Evolutionary conservation across 1,284 basidiomycete genomes (phyloP), one percentile per base, ranked within the genome.

Genomic region (Trametes pubescens): DNA sequence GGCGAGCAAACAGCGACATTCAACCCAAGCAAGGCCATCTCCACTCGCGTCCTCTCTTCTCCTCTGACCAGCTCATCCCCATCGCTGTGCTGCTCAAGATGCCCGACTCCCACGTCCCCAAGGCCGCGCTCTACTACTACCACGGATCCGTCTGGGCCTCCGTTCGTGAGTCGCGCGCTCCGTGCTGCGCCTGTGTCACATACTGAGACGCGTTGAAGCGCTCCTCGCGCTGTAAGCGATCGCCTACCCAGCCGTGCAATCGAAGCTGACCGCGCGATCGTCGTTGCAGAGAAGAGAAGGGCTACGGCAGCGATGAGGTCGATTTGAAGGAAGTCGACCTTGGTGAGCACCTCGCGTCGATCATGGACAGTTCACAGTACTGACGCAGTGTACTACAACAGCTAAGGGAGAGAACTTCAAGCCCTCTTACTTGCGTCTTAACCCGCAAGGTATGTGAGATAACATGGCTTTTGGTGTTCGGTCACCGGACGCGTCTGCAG

Each of bases 381-480:
- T 55, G 61, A 61, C 49, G n/a, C 51, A 14, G 57, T 49, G 43
- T 57, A 34, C 53, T 38, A 58, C 11, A 48, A 52, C 63, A 91
- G 89, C 75, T 64, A 89, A 84, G 71, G 91, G 88, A 62, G 88
- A 90, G 72, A 90, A 91, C 69, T 88, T 85, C 72, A 79, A 82
- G 29, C 84, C 86, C 7, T 76, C 87, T 0, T 92, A 88, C 73
- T 80, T 92, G 62, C 87, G 93, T 57, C 80, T 96, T 75, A 96
- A 93, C 75, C 81, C 88, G 44, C 89, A 91, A 74, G 93, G 92
- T 86, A 71, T 26, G 72, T 58, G 24, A 35, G 21, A 16, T 34
- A 21, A n/a, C 16, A n/a, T 32, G 47, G n/a, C 21, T 32, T 16
- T 10, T 22, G 26, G 16, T 2, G 13, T 40, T 35, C 34, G 21